phyloP scores from a whole-genome alignment of 306 rosid genomes.

The Vicia faba region DNA sequence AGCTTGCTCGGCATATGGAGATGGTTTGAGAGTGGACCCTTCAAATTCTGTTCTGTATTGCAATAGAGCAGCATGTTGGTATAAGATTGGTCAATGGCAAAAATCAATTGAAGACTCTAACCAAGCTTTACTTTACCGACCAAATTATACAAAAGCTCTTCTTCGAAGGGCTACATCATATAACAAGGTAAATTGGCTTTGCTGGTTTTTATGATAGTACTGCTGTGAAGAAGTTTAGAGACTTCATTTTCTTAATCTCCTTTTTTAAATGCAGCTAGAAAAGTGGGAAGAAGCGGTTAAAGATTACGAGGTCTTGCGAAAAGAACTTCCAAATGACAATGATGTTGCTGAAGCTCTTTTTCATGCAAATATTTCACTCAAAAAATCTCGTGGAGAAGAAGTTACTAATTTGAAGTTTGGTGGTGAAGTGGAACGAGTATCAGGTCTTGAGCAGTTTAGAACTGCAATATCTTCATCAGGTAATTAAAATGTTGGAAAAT shows the following conservation, averaged over 20 bases:
- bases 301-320: slow-evolving; percentile 78
- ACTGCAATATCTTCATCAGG: slow-evolving; percentile 80
- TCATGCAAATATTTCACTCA: slow-evolving; percentile 82
- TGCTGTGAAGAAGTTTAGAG: slow-evolving; percentile 9
- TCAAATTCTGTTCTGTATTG: slow-evolving; percentile 85
- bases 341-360: slow-evolving; percentile 89
- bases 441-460: slow-evolving; percentile 75
- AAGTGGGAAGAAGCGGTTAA: slow-evolving; percentile 81
- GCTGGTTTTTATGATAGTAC: not conserved
- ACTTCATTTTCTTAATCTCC: not conserved
- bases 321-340: slow-evolving; percentile 73
- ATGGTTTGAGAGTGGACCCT: slow-evolving; percentile 81
- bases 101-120: slow-evolving; percentile 85
- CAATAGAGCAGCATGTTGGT: slow-evolving; percentile 97
- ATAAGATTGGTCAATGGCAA: slow-evolving; percentile 92
- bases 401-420: slow-evolving; percentile 82
- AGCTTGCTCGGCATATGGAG: slow-evolving; percentile 88
- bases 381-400: slow-evolving; percentile 90
- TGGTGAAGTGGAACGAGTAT: slow-evolving; percentile 86
- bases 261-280: slow-evolving; percentile 66
- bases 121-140: slow-evolving; percentile 72
- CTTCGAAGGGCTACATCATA: slow-evolving; percentile 95
- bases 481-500: slow-evolving; percentile 22
- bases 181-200: slow-evolving; percentile 61
- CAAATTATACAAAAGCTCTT: slow-evolving; percentile 86